Base-by-base conservation (phyloP, 2,329 filamentous ascomycete genomes). In the Domatiomyces globalis region DNA sequence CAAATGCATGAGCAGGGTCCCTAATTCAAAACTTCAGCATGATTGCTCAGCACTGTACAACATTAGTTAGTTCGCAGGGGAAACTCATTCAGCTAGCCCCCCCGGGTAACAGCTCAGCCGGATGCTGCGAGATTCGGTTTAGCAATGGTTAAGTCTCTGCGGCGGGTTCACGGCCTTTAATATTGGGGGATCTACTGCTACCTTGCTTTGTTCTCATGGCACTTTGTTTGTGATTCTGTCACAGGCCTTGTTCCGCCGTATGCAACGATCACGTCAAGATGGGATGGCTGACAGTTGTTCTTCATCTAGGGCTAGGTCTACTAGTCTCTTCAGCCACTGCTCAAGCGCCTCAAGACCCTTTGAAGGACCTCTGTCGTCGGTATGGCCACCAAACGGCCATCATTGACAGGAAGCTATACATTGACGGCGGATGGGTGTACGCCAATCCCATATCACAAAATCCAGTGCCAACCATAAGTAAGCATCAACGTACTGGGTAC, bases 361-460 rank as follows among this genome's bases (percentile, higher is more conserved):
- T 81, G 47, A 67, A 65, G 20, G 70, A 78, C 62, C 81, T 76
- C 51, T 77, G 74, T 57, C 66, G 73, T 45, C 66, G 73, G 52
- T 77, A 73, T 65, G 76, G 75, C 45, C 80, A 83, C 61, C 77
- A 81, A 61, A 78, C 77, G 6, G 71, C 79, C 5, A 69, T 81
- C 8, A 70, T 84, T 45, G 77, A 81, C 61, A 65, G 73, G 43
- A 74, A 71, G 55, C 66, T 84, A 18, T 83, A 79, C 61, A 77
- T 83, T 49, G 79, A 83, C 59, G 80, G 80, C 39, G 79, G 79
- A 4, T 66, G 76, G 50, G 61, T 81, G 25, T 74, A 77, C 58
- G 80, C 74, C 65, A 75, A 71, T 57, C 70, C 75, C 1, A 64
- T 76, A 18, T 62, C 70, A 2, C 63, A 70, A 43, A 71, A 73